Conservation (phyloP, 2,329 filamentous ascomycete species). For the Botrytis hyacinthi region DNA sequence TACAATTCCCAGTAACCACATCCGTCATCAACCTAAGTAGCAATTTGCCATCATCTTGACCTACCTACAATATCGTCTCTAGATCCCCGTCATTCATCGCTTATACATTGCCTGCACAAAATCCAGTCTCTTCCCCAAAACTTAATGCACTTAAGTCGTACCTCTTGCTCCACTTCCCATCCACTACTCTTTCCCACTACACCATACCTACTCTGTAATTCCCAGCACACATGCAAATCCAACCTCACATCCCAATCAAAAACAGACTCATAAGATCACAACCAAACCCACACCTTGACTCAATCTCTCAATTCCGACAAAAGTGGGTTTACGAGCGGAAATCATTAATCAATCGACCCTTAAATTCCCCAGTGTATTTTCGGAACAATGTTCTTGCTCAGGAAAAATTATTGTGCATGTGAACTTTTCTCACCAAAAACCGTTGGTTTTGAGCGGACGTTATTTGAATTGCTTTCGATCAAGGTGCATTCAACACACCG, state of each 20-base stretch:
- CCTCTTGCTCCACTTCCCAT: neutral
- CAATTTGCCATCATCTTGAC: neutral
- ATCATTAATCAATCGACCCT: neutral
- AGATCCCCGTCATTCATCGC: neutral
- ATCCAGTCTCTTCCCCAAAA: neutral
- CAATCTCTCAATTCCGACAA: neutral
- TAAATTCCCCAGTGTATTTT: neutral
- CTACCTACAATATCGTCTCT: neutral
- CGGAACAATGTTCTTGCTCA: neutral
- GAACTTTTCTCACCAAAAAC: neutral
- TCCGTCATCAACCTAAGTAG: neutral
- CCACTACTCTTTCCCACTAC: neutral
- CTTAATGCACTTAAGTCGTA: neutral
- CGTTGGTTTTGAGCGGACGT: neutral
- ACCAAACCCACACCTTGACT: neutral
- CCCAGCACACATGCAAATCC: neutral
- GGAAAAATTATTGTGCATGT: neutral
- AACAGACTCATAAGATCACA: neutral
- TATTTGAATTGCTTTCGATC: neutral
- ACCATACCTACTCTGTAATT: neutral
- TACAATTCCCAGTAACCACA: neutral
- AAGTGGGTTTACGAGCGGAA: neutral
- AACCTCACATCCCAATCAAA: neutral
- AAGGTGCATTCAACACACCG: neutral
- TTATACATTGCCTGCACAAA: neutral